Base-by-base conservation (phyloP, 2,329 filamentous ascomycete genomes). In the Sporothrix schenckii region DNA sequence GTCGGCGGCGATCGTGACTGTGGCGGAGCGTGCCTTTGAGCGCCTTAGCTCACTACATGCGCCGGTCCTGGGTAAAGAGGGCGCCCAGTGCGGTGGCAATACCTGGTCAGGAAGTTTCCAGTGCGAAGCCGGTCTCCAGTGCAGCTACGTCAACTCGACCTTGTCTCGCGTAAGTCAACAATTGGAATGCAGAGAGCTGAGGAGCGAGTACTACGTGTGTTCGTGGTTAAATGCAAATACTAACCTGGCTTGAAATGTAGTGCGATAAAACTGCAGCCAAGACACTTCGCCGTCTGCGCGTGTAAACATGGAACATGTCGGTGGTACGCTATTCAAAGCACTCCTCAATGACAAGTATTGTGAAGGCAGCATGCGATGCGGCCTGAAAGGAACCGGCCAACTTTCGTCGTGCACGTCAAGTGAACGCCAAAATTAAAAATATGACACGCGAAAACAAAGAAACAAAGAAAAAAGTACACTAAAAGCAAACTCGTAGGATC, bases 1-100 rank as follows among this genome's bases (percentile, higher is more conserved):
- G 2, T 84, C 85, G 47, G 84, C 86, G 0, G 81, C 85, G 11
- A 85, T 89, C 74, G 85, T 89, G 75, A 81, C 85, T 39, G 85
- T 83, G 44, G 84, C 86, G n/a, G 87, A 89, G 78, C 82, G 83
- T 24, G 86, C 85, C n/a, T 74, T 77, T 19, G 77, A 73, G 68
- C 72, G 72, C 68, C 75, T 76, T 50, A 69, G 71, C 67, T 54
- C 71, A 0, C 68, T 73, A 0, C 68, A 56, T 16, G 47, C 68
- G 4, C 68, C 71, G 0, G 47, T 30, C 2, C 19, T 50, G 1
- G 66, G 66, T 19, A 14, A 50, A 10, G 65, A 41, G 27, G 72
- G 72, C 13, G 52, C 61, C 19, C 70, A 72, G 44, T 73, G 70
- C 39, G 72, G 72, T 7, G 70, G 70, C 21, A 70, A 67, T n/a